Percentiles rank a stretch among this genome's conserved stretches.
Conservation (phyloP, 2,329 filamentous ascomycete species). For the Venturia oleaginea region DNA sequence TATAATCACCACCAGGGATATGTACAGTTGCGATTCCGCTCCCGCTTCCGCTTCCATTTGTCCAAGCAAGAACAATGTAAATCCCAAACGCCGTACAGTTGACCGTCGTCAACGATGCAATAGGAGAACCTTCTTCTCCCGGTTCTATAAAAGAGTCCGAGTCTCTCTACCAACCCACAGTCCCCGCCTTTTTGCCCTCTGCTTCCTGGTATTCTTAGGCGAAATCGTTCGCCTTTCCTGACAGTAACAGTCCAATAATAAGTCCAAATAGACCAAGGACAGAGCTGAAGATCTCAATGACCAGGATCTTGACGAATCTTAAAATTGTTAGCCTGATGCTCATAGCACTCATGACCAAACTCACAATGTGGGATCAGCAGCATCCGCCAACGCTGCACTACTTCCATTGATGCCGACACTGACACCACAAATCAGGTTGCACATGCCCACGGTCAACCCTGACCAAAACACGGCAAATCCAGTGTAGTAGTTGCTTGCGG, state of each 20-base stretch:
- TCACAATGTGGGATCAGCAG: conserved; percentile 81
- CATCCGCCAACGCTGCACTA: conserved; percentile 91
- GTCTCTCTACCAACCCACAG: neutral
- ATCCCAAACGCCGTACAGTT: neutral
- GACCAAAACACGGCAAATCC: conserved; percentile 95
- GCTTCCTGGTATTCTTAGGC: neutral
- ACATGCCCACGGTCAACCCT: conserved; percentile 86
- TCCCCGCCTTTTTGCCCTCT: neutral
- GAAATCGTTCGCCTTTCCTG: conserved; percentile 77
- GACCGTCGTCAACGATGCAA: neutral
- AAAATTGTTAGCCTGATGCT: conserved; percentile 14
- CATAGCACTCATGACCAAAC: conserved; percentile 28
- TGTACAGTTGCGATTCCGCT: neutral
- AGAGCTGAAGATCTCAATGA: conserved; percentile 98
- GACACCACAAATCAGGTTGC: conserved; percentile 92
- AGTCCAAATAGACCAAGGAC: conserved; percentile 93
- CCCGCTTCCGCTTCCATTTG: neutral
- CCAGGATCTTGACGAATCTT: conserved; percentile 96
- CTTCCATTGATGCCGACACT: conserved; percentile 97
- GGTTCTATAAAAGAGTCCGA: neutral
- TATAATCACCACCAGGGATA: neutral
- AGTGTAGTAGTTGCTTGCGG: conserved; percentile 78
- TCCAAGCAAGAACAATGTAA: neutral
- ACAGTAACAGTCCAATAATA: conserved; percentile 85
- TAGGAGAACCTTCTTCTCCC: neutral